Evolutionary conservation across 495 filamentous ascomycete genomes (phyloP).

Genomic region (Neurospora sp.): DNA sequence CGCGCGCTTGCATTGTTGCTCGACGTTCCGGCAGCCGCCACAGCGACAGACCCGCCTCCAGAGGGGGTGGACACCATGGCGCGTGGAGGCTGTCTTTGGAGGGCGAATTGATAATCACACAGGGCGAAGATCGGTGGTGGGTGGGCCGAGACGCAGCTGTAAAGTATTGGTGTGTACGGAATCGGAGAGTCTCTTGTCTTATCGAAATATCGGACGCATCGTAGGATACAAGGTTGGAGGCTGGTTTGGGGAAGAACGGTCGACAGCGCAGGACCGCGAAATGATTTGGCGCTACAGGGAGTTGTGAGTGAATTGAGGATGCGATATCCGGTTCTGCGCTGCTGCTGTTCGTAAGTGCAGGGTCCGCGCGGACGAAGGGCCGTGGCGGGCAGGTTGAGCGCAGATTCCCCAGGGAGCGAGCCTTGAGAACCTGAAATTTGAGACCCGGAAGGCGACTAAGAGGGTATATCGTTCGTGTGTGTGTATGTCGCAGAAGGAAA

Average conservation of each 20-base stretch:
- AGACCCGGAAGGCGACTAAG: neutral
- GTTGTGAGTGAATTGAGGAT: neutral
- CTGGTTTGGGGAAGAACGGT: neutral
- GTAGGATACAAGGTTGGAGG: neutral
- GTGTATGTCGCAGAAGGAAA: neutral
- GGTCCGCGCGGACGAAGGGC: neutral
- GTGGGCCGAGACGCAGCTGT: neutral
- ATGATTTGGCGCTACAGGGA: neutral
- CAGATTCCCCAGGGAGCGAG: neutral
- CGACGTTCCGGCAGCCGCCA: constrained; percentile 17
- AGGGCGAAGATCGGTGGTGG: constrained; percentile 1
- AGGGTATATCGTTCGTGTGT: neutral
- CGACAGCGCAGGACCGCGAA: neutral
- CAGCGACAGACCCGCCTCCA: constrained; percentile 24
- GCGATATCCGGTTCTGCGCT: neutral
- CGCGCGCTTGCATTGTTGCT: constrained; percentile 35
- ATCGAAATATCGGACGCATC: neutral
- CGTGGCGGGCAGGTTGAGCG: neutral
- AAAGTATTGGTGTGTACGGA: neutral
- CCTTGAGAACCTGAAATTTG: neutral
- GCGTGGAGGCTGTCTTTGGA: constrained; percentile 3
- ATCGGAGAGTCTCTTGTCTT: neutral
- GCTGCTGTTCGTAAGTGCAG: neutral
- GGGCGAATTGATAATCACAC: neutral
- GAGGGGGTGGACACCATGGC: constrained; percentile 34